Evolutionary conservation across 225 moss, liverwort and hornwort species (phyloP).

Genomic region (Straminergon stramineum): DNA sequence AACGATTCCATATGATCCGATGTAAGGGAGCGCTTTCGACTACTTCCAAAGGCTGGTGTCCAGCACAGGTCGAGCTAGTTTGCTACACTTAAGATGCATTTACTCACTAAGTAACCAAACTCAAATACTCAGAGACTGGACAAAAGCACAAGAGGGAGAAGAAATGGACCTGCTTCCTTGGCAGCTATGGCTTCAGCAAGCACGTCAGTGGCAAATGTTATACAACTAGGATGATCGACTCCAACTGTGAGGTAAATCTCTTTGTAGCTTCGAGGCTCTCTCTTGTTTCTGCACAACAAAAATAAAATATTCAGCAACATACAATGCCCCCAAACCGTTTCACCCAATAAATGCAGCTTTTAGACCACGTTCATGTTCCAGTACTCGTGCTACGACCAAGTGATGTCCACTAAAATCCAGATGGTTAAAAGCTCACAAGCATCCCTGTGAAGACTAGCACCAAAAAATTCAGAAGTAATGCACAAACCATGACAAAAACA

Average conservation of each 20-base stretch:
- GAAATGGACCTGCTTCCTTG: slow-evolving; percentile 62
- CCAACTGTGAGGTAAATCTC: slow-evolving; percentile 87
- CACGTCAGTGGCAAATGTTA: slow-evolving; percentile 92
- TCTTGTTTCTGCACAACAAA: slow-evolving; percentile 62
- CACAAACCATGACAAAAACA: not conserved
- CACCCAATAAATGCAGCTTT: not conserved
- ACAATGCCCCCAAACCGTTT: not conserved
- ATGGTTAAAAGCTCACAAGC: not conserved
- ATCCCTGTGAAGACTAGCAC: not conserved
- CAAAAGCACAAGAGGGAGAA: not conserved
- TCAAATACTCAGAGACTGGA: not conserved
- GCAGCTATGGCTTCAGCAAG: slow-evolving; percentile 91
- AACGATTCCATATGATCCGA: not conserved
- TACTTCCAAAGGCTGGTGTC: not conserved
- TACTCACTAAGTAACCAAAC: not conserved
- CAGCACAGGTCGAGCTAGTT: not conserved
- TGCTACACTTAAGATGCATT: not conserved
- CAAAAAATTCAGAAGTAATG: not conserved
- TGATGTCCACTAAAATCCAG: not conserved
- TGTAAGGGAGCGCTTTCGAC: not conserved
- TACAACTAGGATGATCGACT: slow-evolving; percentile 72
- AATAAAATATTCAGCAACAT: not conserved
- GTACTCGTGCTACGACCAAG: not conserved
- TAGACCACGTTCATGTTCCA: not conserved
- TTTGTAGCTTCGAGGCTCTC: slow-evolving; percentile 71